Conservation (phyloP, 208 protist genomes). For the Leishmania gerbilli region DNA sequence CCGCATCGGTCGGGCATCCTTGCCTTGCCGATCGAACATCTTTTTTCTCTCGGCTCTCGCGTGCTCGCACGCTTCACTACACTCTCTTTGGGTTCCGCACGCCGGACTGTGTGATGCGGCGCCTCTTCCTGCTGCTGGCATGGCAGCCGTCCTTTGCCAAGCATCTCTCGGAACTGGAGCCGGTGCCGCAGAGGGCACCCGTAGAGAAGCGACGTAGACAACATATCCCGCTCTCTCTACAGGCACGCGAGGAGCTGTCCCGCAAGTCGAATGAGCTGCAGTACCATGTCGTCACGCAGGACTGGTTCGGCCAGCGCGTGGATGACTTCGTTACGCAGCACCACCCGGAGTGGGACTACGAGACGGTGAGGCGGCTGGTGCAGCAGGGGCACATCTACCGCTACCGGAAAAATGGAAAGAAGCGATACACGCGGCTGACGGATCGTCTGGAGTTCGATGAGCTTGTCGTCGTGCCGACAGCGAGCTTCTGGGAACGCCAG, state of each 20-base stretch:
- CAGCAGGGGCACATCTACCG: slow-evolving; percentile 90
- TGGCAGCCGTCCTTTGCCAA: slow-evolving; percentile 51
- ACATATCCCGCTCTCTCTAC: slow-evolving; percentile 70
- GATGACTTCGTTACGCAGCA: slow-evolving; percentile 85
- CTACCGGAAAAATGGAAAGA: slow-evolving; percentile 89
- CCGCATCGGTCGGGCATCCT: not conserved
- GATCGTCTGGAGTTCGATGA: slow-evolving; percentile 91
- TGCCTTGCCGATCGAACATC: not conserved
- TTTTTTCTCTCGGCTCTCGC: not conserved
- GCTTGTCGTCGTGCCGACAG: slow-evolving; percentile 83
- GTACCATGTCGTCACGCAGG: slow-evolving; percentile 88
- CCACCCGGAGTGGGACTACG: slow-evolving; percentile 87
- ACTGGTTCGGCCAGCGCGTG: slow-evolving; percentile 89
- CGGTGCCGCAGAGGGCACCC: slow-evolving; percentile 14
- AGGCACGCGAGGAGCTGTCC: slow-evolving; percentile 63
- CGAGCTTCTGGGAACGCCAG: slow-evolving; percentile 58
- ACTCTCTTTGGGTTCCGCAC: not conserved
- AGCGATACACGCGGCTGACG: slow-evolving; percentile 79
- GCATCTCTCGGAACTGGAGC: slow-evolving; percentile 40
- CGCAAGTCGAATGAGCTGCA: slow-evolving; percentile 57
- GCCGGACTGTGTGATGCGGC: slow-evolving; percentile 11
- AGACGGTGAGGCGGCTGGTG: slow-evolving; percentile 77
- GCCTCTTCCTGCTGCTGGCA: slow-evolving; percentile 15
- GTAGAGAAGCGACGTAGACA: slow-evolving; percentile 59
- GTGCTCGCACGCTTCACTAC: not conserved